Evolutionary conservation across 2,329 filamentous ascomycete species (phyloP), one percentile per base, ranked within the genome.

Genomic region (Penicillium sp.): DNA sequence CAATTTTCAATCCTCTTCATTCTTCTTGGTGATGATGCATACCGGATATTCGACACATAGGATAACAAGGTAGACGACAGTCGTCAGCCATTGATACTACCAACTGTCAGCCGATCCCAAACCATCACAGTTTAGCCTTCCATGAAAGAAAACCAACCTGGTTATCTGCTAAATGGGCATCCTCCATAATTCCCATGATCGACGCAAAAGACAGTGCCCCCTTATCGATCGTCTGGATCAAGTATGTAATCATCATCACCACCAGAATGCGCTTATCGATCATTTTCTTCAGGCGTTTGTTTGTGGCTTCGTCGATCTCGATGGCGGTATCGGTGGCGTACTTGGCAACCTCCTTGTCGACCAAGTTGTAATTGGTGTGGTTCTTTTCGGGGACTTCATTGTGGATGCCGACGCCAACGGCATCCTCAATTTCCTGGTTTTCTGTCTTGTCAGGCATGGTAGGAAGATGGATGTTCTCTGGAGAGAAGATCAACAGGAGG

Each of bases 241-340:
- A 89, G 70, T 91, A 90, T 0, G 87, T 89, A 41, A 80, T 69
- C 51, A 91, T 80, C 88, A 91, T 91, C 67, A 91, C 77, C 2
- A 80, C 71, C 36, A 92, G 73, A 2, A 91, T 81, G 26, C 87
- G 81, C 55, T 76, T 80, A 69, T 91, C 86, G 58, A 91, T 88
- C 75, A 84, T 75, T 45, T 71, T 79, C 56, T 83, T 84, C 46
- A 91, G 76, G 24, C 86, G 76, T 32, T 71, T 77, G 68, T 83
- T 85, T 47, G 87, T 83, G 51, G 81, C 83, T 1, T 78, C 72
- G 2, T 80, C 76, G 63, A 91, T 84, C 3, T 81, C 72, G 47
- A 89, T 73, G 3, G 74, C 75, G 20, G 67, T 77, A 21, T 79
- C 78, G 21, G 78, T 79, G 30, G 84, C 82, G 72, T 91, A 91